These are phyloP conservation scores for Mycena kentingensis DNA, from an alignment of 768 basidiomycete genomes.

Conservation along the genomic window DNA sequence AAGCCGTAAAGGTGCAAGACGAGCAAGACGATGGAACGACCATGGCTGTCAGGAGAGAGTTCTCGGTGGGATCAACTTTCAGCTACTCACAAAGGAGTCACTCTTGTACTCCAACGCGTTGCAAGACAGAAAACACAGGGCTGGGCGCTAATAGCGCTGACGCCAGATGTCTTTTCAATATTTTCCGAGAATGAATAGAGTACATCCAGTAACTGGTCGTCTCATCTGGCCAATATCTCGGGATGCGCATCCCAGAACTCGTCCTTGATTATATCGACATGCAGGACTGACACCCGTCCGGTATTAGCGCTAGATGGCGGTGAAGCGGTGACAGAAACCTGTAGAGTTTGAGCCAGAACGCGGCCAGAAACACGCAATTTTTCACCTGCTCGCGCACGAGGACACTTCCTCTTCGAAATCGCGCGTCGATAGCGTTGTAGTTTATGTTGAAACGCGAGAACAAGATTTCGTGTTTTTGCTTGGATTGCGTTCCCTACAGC, in stretches of 20 bases:
- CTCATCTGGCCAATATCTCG: constrained; percentile 48
- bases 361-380: background rate
- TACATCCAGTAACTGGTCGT: too few species aligned
- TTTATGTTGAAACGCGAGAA: constrained; percentile 83
- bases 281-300: constrained; percentile 54
- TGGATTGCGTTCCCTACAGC: constrained; percentile 81
- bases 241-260: constrained; percentile 75
- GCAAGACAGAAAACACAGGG: too few species aligned
- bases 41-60: too few species aligned
- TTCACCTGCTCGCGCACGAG: constrained; percentile 67
- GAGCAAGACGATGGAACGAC: too few species aligned
- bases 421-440: constrained; percentile 73
- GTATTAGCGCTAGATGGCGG: background rate
- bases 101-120: too few species aligned
- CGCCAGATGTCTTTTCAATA: too few species aligned
- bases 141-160: constrained; percentile 1
- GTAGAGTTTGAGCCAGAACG: background rate
- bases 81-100: too few species aligned
- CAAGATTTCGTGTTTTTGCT: constrained; percentile 90
- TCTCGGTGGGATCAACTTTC: too few species aligned
- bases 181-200: too few species aligned
- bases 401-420: constrained; percentile 85
- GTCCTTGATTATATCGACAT: constrained; percentile 84
- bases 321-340: background rate
- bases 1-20: too few species aligned